Conservation (phyloP, 148 eudicot genomes). For the Agrostemma githago region DNA sequence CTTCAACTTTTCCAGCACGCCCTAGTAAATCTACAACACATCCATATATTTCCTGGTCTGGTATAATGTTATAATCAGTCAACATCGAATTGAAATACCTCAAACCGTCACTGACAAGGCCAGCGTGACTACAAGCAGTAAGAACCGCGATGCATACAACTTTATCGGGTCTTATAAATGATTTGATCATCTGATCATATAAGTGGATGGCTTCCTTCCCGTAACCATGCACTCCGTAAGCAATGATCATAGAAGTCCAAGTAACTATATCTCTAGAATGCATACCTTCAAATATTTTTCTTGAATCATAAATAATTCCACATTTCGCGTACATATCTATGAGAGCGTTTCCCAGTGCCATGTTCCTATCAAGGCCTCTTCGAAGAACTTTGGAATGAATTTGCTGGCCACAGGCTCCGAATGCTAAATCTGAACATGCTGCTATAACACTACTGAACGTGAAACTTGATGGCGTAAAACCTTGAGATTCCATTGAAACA, state of each 20-base stretch:
- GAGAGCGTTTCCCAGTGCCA: conserved; percentile 61
- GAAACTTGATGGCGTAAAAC: conserved; percentile 63
- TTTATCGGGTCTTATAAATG: conserved; percentile 59
- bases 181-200: conserved; percentile 55
- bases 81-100: conserved; percentile 63
- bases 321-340: conserved; percentile 96
- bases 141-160: conserved; percentile 76
- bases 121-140: conserved; percentile 88
- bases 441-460: conserved; percentile 70
- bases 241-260: conserved; percentile 96
- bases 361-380: conserved; percentile 59
- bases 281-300: conserved; percentile 52
- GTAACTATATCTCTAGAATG: conserved; percentile 51
- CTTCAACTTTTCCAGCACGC: conserved; percentile 75
- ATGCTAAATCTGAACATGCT: conserved; percentile 68
- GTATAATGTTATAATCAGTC: conserved; percentile 42
- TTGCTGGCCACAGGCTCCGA: conserved; percentile 61
- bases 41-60: conserved; percentile 72
- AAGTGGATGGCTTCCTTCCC: conserved; percentile 67
- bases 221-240: conserved; percentile 77
- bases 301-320: conserved; percentile 62
- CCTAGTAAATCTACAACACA: conserved; percentile 87
- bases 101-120: conserved; percentile 82
- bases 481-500: conserved; percentile 53
- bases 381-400: conserved; percentile 53